A percentile compares a stretch with the other conserved stretches of the same genome.
Conservation (phyloP, 2,329 filamentous ascomycete genomes). For the Magnaporthiopsis incrustans region DNA sequence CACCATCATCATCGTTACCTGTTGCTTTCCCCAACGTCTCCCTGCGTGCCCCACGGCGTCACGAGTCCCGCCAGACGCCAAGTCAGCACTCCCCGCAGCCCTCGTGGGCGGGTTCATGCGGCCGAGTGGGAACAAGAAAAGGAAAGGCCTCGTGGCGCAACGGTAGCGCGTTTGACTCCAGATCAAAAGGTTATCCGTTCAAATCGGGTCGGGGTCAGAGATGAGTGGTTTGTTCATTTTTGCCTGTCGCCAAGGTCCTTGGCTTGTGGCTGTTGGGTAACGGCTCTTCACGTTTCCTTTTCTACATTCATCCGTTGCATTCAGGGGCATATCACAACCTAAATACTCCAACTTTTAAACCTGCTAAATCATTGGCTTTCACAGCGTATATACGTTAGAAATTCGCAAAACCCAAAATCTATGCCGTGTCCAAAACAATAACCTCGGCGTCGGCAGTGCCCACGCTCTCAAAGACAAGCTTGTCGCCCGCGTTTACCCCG, state of each 20-base stretch:
- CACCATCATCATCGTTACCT: no score
- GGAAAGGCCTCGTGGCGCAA: conserved; percentile 5
- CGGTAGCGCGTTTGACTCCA: conserved; percentile 7
- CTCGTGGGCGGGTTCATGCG: background rate
- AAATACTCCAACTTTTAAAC: background rate
- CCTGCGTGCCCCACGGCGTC: no score
- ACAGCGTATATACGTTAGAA: background rate
- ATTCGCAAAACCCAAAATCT: conserved; percentile 8
- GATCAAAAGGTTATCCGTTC: conserved; percentile 7
- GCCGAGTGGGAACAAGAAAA: background rate
- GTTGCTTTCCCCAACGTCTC: no score
- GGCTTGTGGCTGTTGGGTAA: no score
- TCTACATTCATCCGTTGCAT: no score
- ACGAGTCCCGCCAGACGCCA: background rate
- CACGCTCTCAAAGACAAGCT: conserved; percentile 56
- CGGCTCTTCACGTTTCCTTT: no score
- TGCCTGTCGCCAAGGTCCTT: background rate
- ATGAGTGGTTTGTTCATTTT: background rate
- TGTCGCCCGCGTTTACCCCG: conserved; percentile 54
- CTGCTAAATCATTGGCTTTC: background rate
- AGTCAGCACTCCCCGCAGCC: background rate
- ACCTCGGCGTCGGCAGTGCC: conserved; percentile 63
- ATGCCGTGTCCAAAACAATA: conserved; percentile 58
- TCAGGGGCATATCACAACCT: no score
- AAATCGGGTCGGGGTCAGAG: conserved; percentile 6